Base-by-base conservation (phyloP, 768 basidiomycete genomes). In the Macrolepiota fuliginosa region DNA sequence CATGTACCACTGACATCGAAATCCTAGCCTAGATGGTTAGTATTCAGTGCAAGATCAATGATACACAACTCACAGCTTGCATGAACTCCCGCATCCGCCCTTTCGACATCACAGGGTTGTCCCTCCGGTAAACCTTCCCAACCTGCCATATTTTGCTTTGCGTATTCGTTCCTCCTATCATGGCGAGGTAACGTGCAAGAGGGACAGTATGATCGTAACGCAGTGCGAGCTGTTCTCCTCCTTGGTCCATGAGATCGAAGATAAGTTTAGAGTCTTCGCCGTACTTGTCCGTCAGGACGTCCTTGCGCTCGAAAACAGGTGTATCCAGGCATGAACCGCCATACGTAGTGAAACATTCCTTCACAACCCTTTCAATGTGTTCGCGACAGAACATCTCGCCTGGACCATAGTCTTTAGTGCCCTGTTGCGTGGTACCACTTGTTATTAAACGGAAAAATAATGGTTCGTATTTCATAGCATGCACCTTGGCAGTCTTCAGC, bases 21-120 rank as follows among this genome's bases (percentile, higher is more conserved):
- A 73, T 99, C 96, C 95, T 96, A 67, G 22, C 2, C 35, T 53
- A 45, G n/a, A 19, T 17, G 10, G 24, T 51, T 7, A 49, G 54
- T 40, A 24, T 27, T 17, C n/a, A 19, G 46, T 32, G 46, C 17
- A 4, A 4, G 11, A 37, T n/a, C 47, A 15, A 1, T 56, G 3
- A 47, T 45, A 3, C 4, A 24, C 24, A 17, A 77, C 86, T 66
- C 66, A 95, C 94, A 64, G 96, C 97, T 74, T 99, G 97, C 69
- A 91, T 93, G 70, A 99, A 99, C 77, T 99, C 97, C 62, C 97
- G 85, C 96, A 99, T 97, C 27, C 97, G 82, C 0, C 97, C 97
- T 78, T 99, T 99, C 29, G 89, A 90, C 90, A 98, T 95, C 60
- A 96, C 96, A 0, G 97, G 97, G 65, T 89, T 94, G 75, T 99